Conservation (phyloP, 805 yeast genomes). For the Candida gorgasii region DNA sequence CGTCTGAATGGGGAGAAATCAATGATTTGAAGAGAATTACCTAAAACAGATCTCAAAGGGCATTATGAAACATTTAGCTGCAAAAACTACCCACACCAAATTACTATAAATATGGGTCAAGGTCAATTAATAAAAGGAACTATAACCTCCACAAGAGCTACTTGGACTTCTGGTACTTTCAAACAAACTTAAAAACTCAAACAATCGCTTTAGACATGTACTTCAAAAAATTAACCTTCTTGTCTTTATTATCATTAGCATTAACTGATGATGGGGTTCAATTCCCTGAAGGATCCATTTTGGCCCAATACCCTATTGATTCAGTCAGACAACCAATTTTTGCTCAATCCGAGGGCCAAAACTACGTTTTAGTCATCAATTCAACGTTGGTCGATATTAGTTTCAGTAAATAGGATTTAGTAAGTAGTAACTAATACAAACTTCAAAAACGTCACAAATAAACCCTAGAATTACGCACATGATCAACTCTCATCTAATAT, state of each 20-base stretch:
- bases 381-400: slow-evolving; percentile 11
- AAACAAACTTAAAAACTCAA: not conserved
- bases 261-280: slow-evolving; percentile 7
- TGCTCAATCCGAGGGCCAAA: slow-evolving; percentile 10
- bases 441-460: not conserved
- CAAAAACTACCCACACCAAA: not conserved
- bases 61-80: slow-evolving; percentile 5
- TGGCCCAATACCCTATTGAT: slow-evolving; percentile 16
- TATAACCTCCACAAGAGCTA: not conserved
- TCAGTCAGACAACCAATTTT: slow-evolving; percentile 12
- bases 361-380: slow-evolving; percentile 17
- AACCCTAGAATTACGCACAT: slow-evolving; percentile 2
- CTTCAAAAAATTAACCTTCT: not conserved
- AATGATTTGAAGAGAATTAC: too few species aligned
- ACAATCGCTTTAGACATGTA: too few species aligned
- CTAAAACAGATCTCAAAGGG: slow-evolving; percentile 2
- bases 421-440: too few species aligned
- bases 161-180: not conserved
- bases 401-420: slow-evolving; percentile 1
- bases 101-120: not conserved
- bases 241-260: slow-evolving; percentile 1
- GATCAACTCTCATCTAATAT: not conserved
- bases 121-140: too few species aligned
- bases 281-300: slow-evolving; percentile 16
- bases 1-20: too few species aligned